Base-by-base conservation (phyloP, 352 stramenopile species). In the Phytophthora constricta region DNA sequence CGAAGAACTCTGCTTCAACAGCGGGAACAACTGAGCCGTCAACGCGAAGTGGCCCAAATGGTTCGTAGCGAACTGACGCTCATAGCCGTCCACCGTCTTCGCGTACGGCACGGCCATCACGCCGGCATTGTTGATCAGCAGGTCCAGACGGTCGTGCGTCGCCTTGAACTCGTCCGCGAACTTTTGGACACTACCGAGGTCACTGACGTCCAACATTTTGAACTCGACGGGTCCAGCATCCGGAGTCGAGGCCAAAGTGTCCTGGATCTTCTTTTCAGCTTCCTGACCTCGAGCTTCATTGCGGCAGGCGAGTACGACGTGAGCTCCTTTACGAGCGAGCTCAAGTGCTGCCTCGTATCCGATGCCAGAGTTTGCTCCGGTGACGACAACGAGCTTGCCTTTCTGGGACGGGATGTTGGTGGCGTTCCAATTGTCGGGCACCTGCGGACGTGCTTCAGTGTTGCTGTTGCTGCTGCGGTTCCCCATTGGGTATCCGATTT, bases 181-280 rank as follows among this genome's bases (percentile, higher is more conserved):
- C 26, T 54, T 69, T 9, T 72, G 47, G 5, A 92, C 70, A 34
- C 74, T 89, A 33, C 45, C 43, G 2, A 88, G 49, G 23, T 77
- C 68, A 33, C 70, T 71, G 45, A 90, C 49, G 34, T 90, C 81
- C n/a, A 92, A 48, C 50, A 68, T 62, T 51, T 76, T 66, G 57
- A 88, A 86, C 62, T 91, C 73, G 16, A 87, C 78, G 5, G 5
- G 49, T 0, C 72, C 75, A 10, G 70, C 47, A 3, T 53, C 54
- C 17, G 48, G 39, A 1, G 37, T 63, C 0, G 31, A 42, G 0
- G 23, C 41, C 3, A 81, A 26, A 20, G 52, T 31, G 20, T 68
- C 39, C 2, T 37, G 52, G 3, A 85, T 33, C 2, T 58, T 55
- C 0, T 47, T 39, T 50, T 79, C 63, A 4, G 72, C 74, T 5